Percentiles rank a stretch among this genome's conserved stretches.
Conservation (phyloP, 2,329 filamentous ascomycete species). For the Fusarium agapanthi region DNA sequence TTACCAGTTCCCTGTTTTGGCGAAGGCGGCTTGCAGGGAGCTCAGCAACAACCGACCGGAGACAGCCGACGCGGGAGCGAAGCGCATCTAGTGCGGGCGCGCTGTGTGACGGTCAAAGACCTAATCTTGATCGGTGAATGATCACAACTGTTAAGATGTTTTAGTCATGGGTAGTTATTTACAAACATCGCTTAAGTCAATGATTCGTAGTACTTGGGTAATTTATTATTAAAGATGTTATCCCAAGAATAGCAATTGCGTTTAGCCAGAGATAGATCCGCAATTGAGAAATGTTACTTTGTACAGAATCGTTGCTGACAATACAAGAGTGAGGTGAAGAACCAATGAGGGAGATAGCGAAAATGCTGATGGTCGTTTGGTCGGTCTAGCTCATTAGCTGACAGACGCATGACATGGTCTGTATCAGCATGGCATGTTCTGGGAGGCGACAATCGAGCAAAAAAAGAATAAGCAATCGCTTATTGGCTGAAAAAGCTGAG, state of each 20-base stretch:
- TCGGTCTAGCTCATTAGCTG: slow-evolving; percentile 7
- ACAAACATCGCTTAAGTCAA: background rate
- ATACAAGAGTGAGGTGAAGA: background rate
- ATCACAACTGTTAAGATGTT: background rate
- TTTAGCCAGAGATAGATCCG: fast-evolving
- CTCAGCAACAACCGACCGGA: background rate
- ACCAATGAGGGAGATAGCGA: background rate
- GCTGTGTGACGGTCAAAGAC: background rate
- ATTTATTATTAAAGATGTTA: background rate
- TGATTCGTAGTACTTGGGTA: fast-evolving
- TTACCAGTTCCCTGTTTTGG: background rate
- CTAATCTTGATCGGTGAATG: background rate
- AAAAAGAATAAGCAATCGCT: slow-evolving; percentile 39
- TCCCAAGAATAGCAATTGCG: background rate
- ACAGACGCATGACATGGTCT: slow-evolving; percentile 12
- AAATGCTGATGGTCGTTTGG: background rate
- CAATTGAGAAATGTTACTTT: background rate
- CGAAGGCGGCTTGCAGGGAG: background rate
- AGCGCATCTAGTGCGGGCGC: background rate
- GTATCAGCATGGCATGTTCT: slow-evolving; percentile 24
- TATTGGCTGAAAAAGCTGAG: slow-evolving; percentile 4
- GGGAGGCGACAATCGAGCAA: slow-evolving; percentile 18
- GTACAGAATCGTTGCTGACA: background rate
- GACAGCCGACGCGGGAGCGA: background rate
- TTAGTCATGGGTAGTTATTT: too few relatives aligned